Percentiles rank a stretch among this genome's conserved stretches.
Evolutionary conservation across 768 basidiomycete species (phyloP).

Genomic region (Leccinum subtestaceum): DNA sequence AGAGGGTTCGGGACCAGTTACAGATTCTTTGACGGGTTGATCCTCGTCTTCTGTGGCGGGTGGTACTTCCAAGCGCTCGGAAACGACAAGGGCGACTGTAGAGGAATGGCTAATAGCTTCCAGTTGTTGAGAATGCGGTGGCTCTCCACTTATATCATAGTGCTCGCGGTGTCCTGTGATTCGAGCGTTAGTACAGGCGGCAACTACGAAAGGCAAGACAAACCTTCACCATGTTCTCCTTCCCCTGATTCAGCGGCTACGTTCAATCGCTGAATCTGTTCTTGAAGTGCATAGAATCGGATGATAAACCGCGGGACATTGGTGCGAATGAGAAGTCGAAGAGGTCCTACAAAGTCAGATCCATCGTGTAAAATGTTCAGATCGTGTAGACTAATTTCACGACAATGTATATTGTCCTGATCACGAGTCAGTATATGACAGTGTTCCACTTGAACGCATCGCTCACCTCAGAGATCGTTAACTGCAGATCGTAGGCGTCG

Average conservation of each 20-base stretch:
- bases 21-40: constrained; percentile 4
- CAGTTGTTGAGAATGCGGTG: constrained; percentile 4
- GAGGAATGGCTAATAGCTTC: neutral
- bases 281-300: constrained; percentile 63
- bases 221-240: constrained; percentile 24
- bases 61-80: constrained; percentile 2
- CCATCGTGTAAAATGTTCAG: constrained; percentile 68
- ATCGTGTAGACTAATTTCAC: constrained; percentile 70
- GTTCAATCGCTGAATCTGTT: constrained; percentile 45
- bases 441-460: neutral
- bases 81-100: neutral
- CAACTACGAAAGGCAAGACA: neutral
- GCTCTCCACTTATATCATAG: constrained; percentile 10
- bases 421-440: constrained; percentile 7
- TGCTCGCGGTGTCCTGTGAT: constrained; percentile 16
- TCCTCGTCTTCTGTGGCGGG: constrained; percentile 3
- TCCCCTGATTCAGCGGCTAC: constrained; percentile 18
- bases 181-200: neutral
- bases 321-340: constrained; percentile 54
- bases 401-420: constrained; percentile 68
- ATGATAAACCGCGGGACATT: constrained; percentile 59
- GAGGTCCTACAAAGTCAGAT: constrained; percentile 56
- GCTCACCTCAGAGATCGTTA: constrained; percentile 63
- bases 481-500: constrained; percentile 67
- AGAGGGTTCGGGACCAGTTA: neutral